Evolutionary conservation across 2,329 filamentous ascomycete genomes (phyloP).

Genomic region (Capronia epimyces): DNA sequence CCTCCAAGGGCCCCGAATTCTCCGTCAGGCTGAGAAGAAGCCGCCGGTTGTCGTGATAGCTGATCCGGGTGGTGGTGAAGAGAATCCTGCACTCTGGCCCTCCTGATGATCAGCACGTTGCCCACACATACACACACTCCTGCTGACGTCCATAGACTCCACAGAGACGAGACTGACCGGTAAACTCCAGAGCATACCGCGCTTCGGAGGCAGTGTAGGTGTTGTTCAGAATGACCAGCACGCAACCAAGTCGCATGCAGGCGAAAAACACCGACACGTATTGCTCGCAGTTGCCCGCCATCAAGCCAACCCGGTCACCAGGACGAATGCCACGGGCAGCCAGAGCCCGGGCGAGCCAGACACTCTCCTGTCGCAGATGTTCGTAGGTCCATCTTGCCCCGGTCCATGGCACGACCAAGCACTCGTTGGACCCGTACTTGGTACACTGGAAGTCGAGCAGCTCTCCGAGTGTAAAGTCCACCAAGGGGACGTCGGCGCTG

Average conservation of each 20-base stretch:
- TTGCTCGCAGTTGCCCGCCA: slow-evolving; percentile 59
- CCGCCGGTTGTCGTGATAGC: slow-evolving; percentile 57
- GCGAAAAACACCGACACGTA: slow-evolving; percentile 67
- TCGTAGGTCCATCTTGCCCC: slow-evolving; percentile 67
- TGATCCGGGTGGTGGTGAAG: slow-evolving; percentile 66
- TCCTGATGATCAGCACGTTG: not conserved
- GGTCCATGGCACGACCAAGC: slow-evolving; percentile 70
- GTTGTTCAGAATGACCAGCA: slow-evolving; percentile 74
- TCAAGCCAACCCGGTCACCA: slow-evolving; percentile 67
- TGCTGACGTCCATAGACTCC: too few relatives aligned
- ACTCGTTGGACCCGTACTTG: slow-evolving; percentile 61
- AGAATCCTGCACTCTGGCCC: slow-evolving; percentile 61
- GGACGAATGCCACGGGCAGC: slow-evolving; percentile 61
- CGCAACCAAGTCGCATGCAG: slow-evolving; percentile 59
- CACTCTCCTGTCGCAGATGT: slow-evolving; percentile 58
- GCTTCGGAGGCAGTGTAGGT: slow-evolving; percentile 72
- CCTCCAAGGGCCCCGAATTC: slow-evolving; percentile 38
- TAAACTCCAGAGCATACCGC: slow-evolving; percentile 64
- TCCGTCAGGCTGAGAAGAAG: slow-evolving; percentile 53
- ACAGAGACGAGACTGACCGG: slow-evolving; percentile 46
- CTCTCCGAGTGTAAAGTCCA: slow-evolving; percentile 67
- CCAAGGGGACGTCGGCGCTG: slow-evolving; percentile 61
- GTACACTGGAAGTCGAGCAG: slow-evolving; percentile 66
- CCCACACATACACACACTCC: not conserved
- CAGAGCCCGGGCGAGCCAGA: slow-evolving; percentile 59